Evolutionary conservation across 192 early-diverging fungal genomes (phyloP).

Genomic region (Coemansia sp.): DNA sequence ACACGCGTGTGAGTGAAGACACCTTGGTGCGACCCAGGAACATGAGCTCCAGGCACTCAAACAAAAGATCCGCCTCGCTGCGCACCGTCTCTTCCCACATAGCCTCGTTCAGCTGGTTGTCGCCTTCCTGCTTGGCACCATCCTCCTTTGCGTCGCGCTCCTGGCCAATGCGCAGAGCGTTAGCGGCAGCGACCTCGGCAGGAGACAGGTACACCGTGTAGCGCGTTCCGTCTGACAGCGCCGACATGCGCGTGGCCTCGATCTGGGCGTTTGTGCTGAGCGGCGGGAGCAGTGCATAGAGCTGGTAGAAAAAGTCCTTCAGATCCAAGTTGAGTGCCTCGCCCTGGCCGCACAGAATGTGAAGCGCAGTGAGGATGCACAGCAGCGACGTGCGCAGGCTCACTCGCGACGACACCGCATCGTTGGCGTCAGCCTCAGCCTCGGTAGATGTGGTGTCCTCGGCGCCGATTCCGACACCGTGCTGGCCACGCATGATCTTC

Average conservation of each 20-base stretch:
- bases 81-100: conserved; percentile 52
- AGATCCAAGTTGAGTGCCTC: conserved; percentile 91
- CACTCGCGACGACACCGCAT: conserved; percentile 29
- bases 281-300: conserved; percentile 76
- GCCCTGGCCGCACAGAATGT: conserved; percentile 85
- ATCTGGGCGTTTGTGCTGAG: conserved; percentile 63
- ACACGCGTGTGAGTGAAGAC: conserved; percentile 74
- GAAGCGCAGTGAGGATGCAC: conserved; percentile 85
- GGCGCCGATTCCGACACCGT: conserved; percentile 49
- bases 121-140: neutral
- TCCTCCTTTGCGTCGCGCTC: conserved; percentile 1
- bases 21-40: conserved; percentile 73
- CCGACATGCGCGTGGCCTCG: conserved; percentile 54
- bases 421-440: conserved; percentile 21
- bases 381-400: conserved; percentile 73
- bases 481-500: conserved; percentile 68
- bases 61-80: conserved; percentile 76
- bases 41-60: conserved; percentile 81
- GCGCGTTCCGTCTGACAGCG: conserved; percentile 44
- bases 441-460: conserved; percentile 37
- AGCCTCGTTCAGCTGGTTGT: conserved; percentile 31
- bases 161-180: conserved; percentile 11
- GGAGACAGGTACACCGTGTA: conserved; percentile 41
- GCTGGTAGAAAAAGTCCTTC: conserved; percentile 82
- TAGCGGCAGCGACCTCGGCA: conserved; percentile 33